phyloP scores from a whole-genome alignment of 148 eudicot species.

The Spergularia bocconei region DNA sequence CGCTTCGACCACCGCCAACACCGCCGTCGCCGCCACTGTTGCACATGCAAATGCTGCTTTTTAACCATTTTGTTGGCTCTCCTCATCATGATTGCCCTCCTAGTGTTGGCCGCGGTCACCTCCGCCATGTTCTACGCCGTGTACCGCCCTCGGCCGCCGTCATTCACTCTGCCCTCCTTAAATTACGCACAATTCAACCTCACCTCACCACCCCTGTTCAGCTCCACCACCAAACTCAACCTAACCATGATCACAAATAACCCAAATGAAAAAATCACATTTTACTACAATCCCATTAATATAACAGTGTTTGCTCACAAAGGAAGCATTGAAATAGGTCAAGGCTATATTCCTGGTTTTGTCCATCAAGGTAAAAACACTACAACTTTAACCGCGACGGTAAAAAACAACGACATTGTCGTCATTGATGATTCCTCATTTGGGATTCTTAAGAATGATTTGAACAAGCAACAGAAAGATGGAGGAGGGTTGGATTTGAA shows the following conservation, averaged over 20 bases:
- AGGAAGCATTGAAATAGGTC: constrained; percentile 29
- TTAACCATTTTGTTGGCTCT: constrained; percentile 40
- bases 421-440: constrained; percentile 32
- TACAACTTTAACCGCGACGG: constrained; percentile 24
- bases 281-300: constrained; percentile 37
- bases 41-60: constrained; percentile 43
- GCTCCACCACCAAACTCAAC: constrained; percentile 35
- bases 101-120: constrained; percentile 50
- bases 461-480: constrained; percentile 35
- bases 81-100: constrained; percentile 34
- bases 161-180: constrained; percentile 52
- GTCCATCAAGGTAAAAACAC: constrained; percentile 17
- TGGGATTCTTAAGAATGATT: constrained; percentile 39
- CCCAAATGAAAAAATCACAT: constrained; percentile 44
- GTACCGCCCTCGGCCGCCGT: constrained; percentile 60
- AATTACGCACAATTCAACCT: constrained; percentile 45
- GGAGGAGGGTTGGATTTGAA: constrained; percentile 35
- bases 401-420: constrained; percentile 3
- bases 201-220: constrained; percentile 37
- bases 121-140: constrained; percentile 40
- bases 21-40: constrained; percentile 24
- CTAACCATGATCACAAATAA: constrained; percentile 48
- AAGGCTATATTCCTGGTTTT: constrained; percentile 37
- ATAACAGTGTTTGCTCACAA: constrained; percentile 1
- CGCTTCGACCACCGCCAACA: neutral